Evolutionary conservation across 169 alveolate species (phyloP).

Genomic region (Plasmodium inui): DNA sequence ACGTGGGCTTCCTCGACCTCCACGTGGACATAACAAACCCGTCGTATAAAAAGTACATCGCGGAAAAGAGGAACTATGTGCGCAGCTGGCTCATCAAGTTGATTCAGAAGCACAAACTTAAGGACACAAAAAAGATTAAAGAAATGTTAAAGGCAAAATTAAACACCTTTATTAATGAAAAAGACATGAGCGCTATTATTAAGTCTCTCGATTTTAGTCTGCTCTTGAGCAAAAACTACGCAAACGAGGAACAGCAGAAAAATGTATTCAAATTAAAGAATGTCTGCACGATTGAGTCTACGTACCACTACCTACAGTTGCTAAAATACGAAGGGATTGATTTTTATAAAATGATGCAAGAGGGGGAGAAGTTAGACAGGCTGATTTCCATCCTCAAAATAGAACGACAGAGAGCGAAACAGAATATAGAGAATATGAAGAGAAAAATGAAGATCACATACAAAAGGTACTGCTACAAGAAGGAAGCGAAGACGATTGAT

Average conservation of each 20-base stretch:
- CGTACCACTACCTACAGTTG: constrained; percentile 60
- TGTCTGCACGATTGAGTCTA: constrained; percentile 56
- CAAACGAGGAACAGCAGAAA: constrained; percentile 26
- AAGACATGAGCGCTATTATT: constrained; percentile 62
- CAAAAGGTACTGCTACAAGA: constrained; percentile 47
- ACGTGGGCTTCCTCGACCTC: constrained; percentile 65
- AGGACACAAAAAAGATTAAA: constrained; percentile 54
- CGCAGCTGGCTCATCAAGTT: constrained; percentile 66
- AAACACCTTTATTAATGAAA: constrained; percentile 36
- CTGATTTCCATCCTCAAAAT: constrained; percentile 18
- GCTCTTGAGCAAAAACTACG: constrained; percentile 28
- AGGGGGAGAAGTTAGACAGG: constrained; percentile 6
- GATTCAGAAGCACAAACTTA: constrained; percentile 43
- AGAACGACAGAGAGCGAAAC: constrained; percentile 41
- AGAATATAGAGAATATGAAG: constrained; percentile 14
- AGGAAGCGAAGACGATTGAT: constrained; percentile 43
- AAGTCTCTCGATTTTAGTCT: constrained; percentile 31
- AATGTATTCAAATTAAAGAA: constrained; percentile 27
- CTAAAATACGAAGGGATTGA: constrained; percentile 66
- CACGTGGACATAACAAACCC: constrained; percentile 31
- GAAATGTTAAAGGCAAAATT: constrained; percentile 45
- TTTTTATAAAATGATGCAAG: constrained; percentile 6
- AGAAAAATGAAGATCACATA: constrained; percentile 36
- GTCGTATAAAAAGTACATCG: constrained; percentile 21
- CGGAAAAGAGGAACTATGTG: constrained; percentile 62